Percentiles rank a stretch among this genome's conserved stretches.
Conservation (phyloP, 1,139 yeast genomes). For the Candida sp. region DNA sequence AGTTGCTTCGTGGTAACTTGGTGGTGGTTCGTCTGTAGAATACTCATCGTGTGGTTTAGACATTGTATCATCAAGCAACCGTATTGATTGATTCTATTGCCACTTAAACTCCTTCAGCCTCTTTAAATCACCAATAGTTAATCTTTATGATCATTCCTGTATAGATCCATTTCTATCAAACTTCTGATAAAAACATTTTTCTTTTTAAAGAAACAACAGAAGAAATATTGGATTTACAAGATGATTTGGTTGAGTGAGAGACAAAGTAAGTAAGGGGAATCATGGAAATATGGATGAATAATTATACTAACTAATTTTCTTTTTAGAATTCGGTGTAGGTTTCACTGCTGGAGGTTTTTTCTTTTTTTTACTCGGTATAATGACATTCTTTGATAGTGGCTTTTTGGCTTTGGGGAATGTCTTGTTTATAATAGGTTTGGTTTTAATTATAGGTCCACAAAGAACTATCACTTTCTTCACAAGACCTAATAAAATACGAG, state of each 20-base stretch:
- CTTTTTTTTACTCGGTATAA: conserved; percentile 76
- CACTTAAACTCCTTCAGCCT: too few relatives aligned
- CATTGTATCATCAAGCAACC: not conserved
- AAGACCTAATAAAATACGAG: conserved; percentile 83
- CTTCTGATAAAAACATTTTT: not conserved
- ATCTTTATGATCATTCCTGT: not conserved
- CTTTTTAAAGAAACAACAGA: not conserved
- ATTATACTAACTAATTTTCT: conserved; percentile 15
- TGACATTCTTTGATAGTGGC: conserved; percentile 88
- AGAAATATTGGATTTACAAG: not conserved
- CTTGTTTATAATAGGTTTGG: conserved; percentile 76
- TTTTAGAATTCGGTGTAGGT: conserved; percentile 83
- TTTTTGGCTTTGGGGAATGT: conserved; percentile 87
- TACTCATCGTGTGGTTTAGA: conserved; percentile 4
- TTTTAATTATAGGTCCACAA: conserved; percentile 83
- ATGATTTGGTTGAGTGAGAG: conserved; percentile 8
- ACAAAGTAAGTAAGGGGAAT: conserved; percentile 2
- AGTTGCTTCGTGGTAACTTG: conserved; percentile 14
- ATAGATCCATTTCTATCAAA: too few relatives aligned
- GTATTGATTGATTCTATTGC: not conserved
- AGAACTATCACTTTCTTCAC: conserved; percentile 82
- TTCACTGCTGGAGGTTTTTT: conserved; percentile 85
- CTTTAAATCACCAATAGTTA: too few relatives aligned
- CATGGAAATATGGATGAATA: not conserved
- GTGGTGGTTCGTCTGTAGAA: conserved; percentile 10